Evolutionary conservation across 257 asterid genomes (phyloP).

Genomic region (Salvia miltiorrhiza): DNA sequence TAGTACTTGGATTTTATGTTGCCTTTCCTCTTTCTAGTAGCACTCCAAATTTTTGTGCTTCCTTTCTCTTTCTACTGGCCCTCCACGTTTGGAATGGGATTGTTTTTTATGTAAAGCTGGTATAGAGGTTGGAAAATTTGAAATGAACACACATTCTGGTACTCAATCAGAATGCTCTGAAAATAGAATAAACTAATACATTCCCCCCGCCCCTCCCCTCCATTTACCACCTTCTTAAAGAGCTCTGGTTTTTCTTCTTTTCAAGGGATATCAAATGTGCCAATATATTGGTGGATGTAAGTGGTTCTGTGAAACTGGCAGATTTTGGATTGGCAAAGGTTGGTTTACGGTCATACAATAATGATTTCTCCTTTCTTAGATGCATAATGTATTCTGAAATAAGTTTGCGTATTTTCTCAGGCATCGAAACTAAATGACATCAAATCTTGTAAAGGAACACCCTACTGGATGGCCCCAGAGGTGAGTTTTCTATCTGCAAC

Average conservation of each 20-base stretch:
- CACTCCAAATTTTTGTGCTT: not conserved
- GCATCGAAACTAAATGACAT: constrained; percentile 57
- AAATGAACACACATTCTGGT: not conserved
- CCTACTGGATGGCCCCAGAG: constrained; percentile 79
- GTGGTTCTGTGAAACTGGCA: constrained; percentile 63
- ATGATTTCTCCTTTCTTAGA: not conserved
- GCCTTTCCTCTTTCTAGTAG: not conserved
- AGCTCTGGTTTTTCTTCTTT: constrained; percentile 17
- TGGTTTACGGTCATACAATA: not conserved
- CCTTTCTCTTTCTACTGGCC: not conserved
- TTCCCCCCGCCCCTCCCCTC: too few relatives aligned
- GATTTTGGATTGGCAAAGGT: constrained; percentile 78
- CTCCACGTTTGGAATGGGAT: not conserved
- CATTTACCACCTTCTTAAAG: constrained; percentile 12
- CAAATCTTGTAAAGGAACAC: constrained; percentile 68
- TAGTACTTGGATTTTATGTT: not conserved
- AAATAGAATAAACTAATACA: constrained; percentile 1
- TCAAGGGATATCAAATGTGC: constrained; percentile 71
- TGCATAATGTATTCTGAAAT: constrained; percentile 1
- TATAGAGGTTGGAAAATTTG: constrained; percentile 9
- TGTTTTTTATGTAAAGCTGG: not conserved
- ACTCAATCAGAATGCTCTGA: constrained; percentile 12
- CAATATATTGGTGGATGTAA: constrained; percentile 62
- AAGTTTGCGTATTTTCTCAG: constrained; percentile 32
- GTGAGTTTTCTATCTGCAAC: constrained; percentile 30